Conservation (phyloP, 345 rosid species). For the Microcos paniculata region DNA sequence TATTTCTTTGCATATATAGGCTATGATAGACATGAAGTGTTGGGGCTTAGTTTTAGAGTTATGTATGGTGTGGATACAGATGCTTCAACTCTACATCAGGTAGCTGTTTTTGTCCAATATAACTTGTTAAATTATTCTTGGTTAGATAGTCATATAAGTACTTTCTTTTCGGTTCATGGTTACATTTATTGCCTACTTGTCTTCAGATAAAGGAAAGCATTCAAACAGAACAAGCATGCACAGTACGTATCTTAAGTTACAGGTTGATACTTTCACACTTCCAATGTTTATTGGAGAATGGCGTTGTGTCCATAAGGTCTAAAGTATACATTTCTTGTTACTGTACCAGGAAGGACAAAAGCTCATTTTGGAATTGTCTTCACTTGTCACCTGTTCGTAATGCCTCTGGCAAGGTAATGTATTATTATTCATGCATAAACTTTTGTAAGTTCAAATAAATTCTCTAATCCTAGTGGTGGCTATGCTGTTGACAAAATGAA, state of each 20-base stretch:
- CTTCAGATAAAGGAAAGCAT: constrained; percentile 73
- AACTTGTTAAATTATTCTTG: neutral
- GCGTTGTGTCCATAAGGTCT: constrained; percentile 1
- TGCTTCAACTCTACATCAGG: constrained; percentile 52
- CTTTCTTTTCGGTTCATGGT: constrained; percentile 13
- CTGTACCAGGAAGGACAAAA: constrained; percentile 70
- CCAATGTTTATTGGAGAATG: neutral
- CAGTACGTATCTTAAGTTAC: constrained; percentile 92
- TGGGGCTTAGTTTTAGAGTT: constrained; percentile 74
- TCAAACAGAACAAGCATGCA: constrained; percentile 65
- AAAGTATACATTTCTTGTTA: constrained; percentile 14
- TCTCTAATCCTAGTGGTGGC: neutral
- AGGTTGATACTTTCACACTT: constrained; percentile 64
- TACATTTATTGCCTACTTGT: constrained; percentile 4
- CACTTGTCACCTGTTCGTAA: constrained; percentile 90
- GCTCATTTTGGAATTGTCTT: constrained; percentile 85
- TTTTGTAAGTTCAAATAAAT: neutral
- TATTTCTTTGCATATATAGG: constrained; percentile 40
- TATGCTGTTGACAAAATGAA: neutral
- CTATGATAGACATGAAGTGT: constrained; percentile 77
- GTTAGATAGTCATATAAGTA: neutral
- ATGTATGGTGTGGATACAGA: constrained; percentile 76
- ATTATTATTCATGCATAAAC: constrained; percentile 1
- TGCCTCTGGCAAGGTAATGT: constrained; percentile 92
- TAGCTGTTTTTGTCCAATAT: constrained; percentile 19